Conservation (phyloP, 495 filamentous ascomycete genomes). For the Daldinia concentrica region DNA sequence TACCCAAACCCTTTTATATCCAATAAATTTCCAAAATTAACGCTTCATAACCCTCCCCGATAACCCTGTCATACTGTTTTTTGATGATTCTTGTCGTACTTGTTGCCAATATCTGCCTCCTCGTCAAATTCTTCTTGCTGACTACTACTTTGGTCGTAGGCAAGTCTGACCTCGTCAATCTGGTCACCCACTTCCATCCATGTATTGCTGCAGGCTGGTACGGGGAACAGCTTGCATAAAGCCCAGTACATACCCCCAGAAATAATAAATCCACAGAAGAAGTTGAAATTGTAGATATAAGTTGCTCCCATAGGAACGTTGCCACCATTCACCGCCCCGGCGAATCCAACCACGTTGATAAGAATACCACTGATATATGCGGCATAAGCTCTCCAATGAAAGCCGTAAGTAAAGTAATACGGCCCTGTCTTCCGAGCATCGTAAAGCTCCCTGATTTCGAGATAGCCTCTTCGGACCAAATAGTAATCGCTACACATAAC, state of each 20-base stretch:
- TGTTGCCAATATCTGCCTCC: slow-evolving; percentile 32
- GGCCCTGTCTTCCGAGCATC: slow-evolving; percentile 70
- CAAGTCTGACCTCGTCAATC: slow-evolving; percentile 60
- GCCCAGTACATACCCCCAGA: slow-evolving; percentile 72
- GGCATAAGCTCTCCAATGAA: slow-evolving; percentile 84
- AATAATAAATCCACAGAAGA: slow-evolving; percentile 84
- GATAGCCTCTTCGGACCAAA: slow-evolving; percentile 82
- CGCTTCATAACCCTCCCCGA: background rate
- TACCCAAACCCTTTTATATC: background rate
- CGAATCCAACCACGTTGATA: slow-evolving; percentile 94
- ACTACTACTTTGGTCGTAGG: slow-evolving; percentile 51
- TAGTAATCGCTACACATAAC: slow-evolving; percentile 94
- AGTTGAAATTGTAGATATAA: slow-evolving; percentile 92
- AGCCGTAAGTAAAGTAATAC: slow-evolving; percentile 77
- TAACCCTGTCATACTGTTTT: slow-evolving; percentile 25
- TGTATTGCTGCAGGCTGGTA: slow-evolving; percentile 74
- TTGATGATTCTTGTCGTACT: slow-evolving; percentile 28
- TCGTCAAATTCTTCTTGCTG: slow-evolving; percentile 41
- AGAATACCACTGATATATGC: slow-evolving; percentile 88
- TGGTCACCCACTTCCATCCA: slow-evolving; percentile 88
- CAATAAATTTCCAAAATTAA: slow-evolving; percentile 7
- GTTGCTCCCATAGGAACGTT: slow-evolving; percentile 77
- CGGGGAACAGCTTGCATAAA: slow-evolving; percentile 72
- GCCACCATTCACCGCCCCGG: slow-evolving; percentile 73
- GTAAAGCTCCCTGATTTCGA: slow-evolving; percentile 82